These are phyloP conservation scores for Coemansia sp. DNA, from an alignment of 192 early-diverging fungal genomes.

Conservation along the genomic window DNA sequence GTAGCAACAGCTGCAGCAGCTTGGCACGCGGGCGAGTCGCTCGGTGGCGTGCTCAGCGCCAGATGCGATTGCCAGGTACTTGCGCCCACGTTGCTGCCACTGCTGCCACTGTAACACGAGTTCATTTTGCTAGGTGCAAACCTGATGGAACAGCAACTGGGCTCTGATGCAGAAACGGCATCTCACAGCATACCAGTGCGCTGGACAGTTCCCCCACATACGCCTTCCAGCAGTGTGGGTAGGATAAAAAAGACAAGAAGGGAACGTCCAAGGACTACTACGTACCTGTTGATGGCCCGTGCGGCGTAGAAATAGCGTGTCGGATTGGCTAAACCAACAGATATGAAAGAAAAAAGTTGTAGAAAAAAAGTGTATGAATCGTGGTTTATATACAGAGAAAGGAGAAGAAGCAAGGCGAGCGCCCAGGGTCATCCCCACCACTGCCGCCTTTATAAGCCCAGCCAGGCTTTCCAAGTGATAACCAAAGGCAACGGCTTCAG, in stretches of 20 bases:
- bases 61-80: neutral
- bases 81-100: neutral
- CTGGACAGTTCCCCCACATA: neutral
- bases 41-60: neutral
- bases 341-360: neutral
- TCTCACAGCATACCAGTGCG: neutral
- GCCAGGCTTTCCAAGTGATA: neutral
- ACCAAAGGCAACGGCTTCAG: neutral
- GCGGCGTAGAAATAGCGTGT: neutral
- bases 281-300: neutral
- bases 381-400: neutral
- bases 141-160: neutral
- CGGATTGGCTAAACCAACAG: neutral
- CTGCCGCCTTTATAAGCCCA: slow-evolving; percentile 6
- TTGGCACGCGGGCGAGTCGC: neutral
- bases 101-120: neutral
- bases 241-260: neutral
- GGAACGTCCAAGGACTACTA: neutral
- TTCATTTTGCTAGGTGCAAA: neutral
- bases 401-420: neutral
- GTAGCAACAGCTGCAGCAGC: neutral
- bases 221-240: slow-evolving; percentile 2
- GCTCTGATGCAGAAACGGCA: neutral
- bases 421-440: neutral
- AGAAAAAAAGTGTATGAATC: neutral